Conservation (phyloP, 768 basidiomycete genomes). For the Basidioascus undulatus region DNA sequence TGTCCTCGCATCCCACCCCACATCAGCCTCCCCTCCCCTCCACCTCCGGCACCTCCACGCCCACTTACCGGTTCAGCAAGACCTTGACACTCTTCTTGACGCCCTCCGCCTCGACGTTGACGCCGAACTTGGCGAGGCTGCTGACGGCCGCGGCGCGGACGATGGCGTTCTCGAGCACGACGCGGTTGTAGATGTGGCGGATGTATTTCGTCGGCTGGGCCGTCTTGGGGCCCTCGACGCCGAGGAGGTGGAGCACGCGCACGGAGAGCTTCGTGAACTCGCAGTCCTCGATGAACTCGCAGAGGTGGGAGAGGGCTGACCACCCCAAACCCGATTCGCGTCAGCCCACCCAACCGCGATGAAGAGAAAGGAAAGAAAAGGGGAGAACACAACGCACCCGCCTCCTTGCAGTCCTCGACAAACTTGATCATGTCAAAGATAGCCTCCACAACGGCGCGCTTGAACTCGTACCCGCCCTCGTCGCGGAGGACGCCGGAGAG, state of each 20-base stretch:
- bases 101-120: conserved; percentile 51
- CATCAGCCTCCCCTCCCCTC: background rate
- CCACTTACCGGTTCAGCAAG: conserved; percentile 47
- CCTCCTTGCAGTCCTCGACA: conserved; percentile 84
- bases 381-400: conserved; percentile 27
- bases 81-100: conserved; percentile 70
- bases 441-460: conserved; percentile 93
- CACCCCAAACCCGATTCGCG: background rate
- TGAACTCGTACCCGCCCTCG: conserved; percentile 98
- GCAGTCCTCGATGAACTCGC: conserved; percentile 99
- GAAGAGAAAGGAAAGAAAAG: background rate
- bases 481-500: conserved; percentile 87
- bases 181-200: conserved; percentile 97
- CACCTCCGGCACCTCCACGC: background rate
- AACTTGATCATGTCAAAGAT: conserved; percentile 99
- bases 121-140: conserved; percentile 86
- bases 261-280: conserved; percentile 98
- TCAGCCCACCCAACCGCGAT: background rate
- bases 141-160: conserved; percentile 90
- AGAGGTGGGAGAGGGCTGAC: conserved; percentile 72
- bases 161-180: conserved; percentile 91
- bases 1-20: conserved; percentile 14
- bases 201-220: conserved; percentile 97
- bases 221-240: conserved; percentile 84
- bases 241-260: conserved; percentile 80